A percentile compares a stretch with the other conserved stretches of the same genome.
Conservation (phyloP, 1,284 basidiomycete genomes). For the Leucoagaricus sp. region DNA sequence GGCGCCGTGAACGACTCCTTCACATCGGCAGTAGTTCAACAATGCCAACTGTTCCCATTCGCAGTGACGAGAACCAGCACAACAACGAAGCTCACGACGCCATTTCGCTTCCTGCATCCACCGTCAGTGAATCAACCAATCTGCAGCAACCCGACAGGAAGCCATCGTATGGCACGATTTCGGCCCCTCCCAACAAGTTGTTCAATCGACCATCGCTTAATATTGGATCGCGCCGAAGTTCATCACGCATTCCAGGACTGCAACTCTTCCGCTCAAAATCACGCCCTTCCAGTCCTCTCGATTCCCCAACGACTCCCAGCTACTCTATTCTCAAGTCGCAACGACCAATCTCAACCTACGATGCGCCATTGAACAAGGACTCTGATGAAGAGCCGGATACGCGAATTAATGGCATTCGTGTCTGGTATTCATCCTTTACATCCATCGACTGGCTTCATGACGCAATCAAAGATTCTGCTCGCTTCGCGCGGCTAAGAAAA, state of each 20-base stretch:
- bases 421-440: conserved; percentile 89
- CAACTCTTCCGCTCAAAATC: conserved; percentile 29
- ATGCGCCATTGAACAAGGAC: conserved; percentile 48
- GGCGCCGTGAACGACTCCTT: conserved; percentile 54
- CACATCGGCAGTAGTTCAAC: conserved; percentile 43
- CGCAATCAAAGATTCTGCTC: conserved; percentile 86
- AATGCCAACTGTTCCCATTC: conserved; percentile 22
- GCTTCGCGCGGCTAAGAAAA: conserved; percentile 69
- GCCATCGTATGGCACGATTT: conserved; percentile 54
- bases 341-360: conserved; percentile 75
- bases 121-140: conserved; percentile 24
- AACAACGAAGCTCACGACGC: conserved; percentile 9
- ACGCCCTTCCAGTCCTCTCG: neutral
- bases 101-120: conserved; percentile 13
- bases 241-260: conserved; percentile 37
- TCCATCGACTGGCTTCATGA: conserved; percentile 93
- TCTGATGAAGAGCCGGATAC: conserved; percentile 57
- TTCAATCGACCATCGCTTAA: conserved; percentile 30
- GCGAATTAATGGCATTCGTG: conserved; percentile 82
- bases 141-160: conserved; percentile 24
- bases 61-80: conserved; percentile 4
- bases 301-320: conserved; percentile 12
- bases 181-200: conserved; percentile 30
- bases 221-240: conserved; percentile 33
- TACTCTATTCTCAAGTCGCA: conserved; percentile 6